Evolutionary conservation across 495 filamentous ascomycete genomes (phyloP), one percentile per base, ranked within the genome.

Genomic region (Extremus antarcticus): DNA sequence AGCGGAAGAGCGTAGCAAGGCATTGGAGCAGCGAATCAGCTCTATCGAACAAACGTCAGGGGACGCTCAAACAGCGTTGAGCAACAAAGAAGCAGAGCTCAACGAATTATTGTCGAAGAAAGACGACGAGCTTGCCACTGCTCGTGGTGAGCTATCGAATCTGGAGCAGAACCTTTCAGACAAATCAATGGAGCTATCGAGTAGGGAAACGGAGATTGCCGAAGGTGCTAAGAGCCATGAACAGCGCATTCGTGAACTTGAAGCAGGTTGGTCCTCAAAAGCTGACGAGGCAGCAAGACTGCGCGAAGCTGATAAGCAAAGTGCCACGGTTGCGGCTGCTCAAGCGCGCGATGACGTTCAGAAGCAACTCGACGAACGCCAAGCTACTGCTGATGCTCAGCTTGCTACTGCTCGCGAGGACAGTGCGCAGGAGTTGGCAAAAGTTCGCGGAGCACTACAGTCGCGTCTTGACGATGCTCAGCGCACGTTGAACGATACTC

Each of bases 111-210:
- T 58, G 1, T 2, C n/a, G 25, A 38, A 39, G 74, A 70, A 53
- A 63, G 69, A 53, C 72, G 68, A 40, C 68, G 68, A 56, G 66
- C 64, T 56, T 50, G 47, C 22, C 15, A 40, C 55, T 61, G 73
- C 24, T 68, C 49, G 1, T 77, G 78, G 15, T 82, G 81, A 29
- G 80, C 76, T 40, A 80, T 80, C n/a, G 82, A 81, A 48, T 81
- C 76, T 55, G 63, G 72, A 43, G 79, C 69, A 39, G 70, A 57
- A 52, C 3, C 17, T 29, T 40, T n/a, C 35, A 11, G 50, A 48
- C 16, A 8, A 45, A 23, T 20, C 25, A 13, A 21, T 13, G 20
- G 16, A 32, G 48, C 21, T 51, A 20, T 17, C 16, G 9, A 19
- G 47, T 15, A 43, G 43, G 25, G 47, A 48, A 11, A 19, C 50